Percentiles rank a stretch among this genome's conserved stretches.
Evolutionary conservation across 192 early-diverging fungal genomes (phyloP).

Genomic region (Linnemannia elongata): DNA sequence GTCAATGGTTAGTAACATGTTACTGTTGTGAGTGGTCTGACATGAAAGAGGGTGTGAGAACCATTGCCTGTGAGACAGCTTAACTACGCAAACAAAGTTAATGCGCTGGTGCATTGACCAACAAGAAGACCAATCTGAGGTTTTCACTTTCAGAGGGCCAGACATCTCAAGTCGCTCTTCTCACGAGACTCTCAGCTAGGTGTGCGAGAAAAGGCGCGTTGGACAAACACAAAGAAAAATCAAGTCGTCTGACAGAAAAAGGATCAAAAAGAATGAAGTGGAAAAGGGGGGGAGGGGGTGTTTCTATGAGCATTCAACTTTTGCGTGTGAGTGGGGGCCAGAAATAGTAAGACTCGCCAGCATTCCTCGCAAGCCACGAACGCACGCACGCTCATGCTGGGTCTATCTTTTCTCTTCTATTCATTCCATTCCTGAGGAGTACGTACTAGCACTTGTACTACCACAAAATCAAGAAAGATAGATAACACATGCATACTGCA

Average conservation of each 20-base stretch:
- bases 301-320: not conserved
- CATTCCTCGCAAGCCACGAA: not conserved
- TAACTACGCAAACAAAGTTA: not conserved
- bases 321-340: not conserved
- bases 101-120: not conserved
- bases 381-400: not conserved
- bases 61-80: too few relatives aligned
- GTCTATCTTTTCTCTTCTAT: not conserved
- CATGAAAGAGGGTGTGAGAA: too few relatives aligned
- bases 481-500: not conserved
- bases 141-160: not conserved
- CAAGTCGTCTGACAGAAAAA: not conserved
- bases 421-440: not conserved
- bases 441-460: too few relatives aligned
- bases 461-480: not conserved
- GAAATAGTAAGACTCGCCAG: not conserved
- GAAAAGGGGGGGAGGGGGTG: too few relatives aligned
- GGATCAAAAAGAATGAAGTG: not conserved
- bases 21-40: too few relatives aligned
- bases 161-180: not conserved
- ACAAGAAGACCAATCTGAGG: not conserved
- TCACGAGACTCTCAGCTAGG: not conserved
- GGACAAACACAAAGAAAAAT: not conserved
- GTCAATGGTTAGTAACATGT: too few relatives aligned
- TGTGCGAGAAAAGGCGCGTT: not conserved